Conservation (phyloP, 345 rosid species). For the Eucalyptus melliodora region DNA sequence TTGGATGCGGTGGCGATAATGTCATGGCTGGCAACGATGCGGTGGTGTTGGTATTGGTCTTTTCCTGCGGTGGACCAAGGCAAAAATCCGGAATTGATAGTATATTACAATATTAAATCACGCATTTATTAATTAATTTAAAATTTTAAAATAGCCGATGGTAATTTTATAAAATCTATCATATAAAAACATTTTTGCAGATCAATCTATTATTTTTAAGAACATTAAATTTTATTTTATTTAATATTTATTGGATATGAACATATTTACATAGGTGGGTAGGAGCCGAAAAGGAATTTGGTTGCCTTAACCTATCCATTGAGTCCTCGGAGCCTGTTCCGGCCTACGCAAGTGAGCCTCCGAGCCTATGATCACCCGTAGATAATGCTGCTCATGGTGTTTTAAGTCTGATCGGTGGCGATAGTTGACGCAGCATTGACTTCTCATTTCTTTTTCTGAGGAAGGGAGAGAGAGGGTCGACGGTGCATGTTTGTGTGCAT, state of each 20-base stretch:
- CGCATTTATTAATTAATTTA: too few relatives aligned
- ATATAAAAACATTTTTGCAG: too few relatives aligned
- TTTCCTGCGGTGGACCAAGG: neutral
- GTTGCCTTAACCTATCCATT: neutral
- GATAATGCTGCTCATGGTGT: neutral
- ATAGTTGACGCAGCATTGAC: neutral
- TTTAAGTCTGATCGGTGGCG: neutral
- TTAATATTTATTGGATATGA: too few relatives aligned
- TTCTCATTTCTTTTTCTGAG: neutral
- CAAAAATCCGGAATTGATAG: neutral
- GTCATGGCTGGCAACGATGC: too few relatives aligned
- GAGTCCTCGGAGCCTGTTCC: neutral
- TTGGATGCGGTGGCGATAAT: neutral
- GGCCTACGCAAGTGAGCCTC: neutral
- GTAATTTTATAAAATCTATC: too few relatives aligned
- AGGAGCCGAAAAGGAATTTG: neutral
- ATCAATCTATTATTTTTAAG: too few relatives aligned
- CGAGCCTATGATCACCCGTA: neutral
- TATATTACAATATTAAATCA: too few relatives aligned
- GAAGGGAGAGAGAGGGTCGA: rapidly evolving
- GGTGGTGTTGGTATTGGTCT: neutral
- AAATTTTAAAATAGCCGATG: too few relatives aligned
- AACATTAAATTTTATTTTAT: too few relatives aligned
- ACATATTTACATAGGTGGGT: neutral
- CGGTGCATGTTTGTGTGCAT: rapidly evolving